Conservation (phyloP, 768 basidiomycete genomes). For the Lactarius deliciosus region DNA sequence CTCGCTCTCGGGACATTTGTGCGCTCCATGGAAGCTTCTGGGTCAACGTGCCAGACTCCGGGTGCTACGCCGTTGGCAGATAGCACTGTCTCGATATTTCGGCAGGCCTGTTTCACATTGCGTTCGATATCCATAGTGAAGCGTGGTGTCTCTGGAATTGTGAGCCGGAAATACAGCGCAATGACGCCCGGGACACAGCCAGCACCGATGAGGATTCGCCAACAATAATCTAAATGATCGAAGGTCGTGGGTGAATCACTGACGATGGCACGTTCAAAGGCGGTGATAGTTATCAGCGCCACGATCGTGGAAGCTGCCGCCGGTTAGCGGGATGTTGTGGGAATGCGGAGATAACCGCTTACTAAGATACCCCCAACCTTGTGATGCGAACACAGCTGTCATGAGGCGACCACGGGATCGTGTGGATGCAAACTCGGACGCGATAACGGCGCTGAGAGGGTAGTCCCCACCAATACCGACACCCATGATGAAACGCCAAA, state of each 20-base stretch:
- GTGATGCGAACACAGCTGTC: constrained; percentile 82
- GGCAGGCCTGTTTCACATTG: constrained; percentile 71
- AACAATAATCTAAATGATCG: constrained; percentile 66
- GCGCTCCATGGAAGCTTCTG: constrained; percentile 57
- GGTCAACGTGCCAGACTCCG: constrained; percentile 49
- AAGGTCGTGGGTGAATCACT: constrained; percentile 42
- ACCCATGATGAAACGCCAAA: constrained; percentile 85
- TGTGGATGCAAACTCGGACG: constrained; percentile 86
- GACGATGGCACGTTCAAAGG: constrained; percentile 63
- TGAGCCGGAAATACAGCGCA: constrained; percentile 89
- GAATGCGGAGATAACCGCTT: constrained; percentile 30
- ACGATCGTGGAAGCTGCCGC: constrained; percentile 61
- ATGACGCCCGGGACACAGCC: constrained; percentile 79
- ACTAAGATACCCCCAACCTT: constrained; percentile 88
- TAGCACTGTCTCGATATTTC: constrained; percentile 72
- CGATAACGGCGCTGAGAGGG: constrained; percentile 80
- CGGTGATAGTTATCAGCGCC: constrained; percentile 59
- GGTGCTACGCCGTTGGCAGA: constrained; percentile 34
- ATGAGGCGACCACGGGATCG: constrained; percentile 81
- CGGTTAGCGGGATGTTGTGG: neutral
- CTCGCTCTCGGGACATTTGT: constrained; percentile 67
- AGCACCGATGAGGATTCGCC: constrained; percentile 87
- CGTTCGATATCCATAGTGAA: constrained; percentile 91
- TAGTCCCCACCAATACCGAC: constrained; percentile 90
- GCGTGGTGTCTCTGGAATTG: constrained; percentile 92